Evolutionary conservation across 306 rosid genomes (phyloP).

Genomic region (Betula pendula): DNA sequence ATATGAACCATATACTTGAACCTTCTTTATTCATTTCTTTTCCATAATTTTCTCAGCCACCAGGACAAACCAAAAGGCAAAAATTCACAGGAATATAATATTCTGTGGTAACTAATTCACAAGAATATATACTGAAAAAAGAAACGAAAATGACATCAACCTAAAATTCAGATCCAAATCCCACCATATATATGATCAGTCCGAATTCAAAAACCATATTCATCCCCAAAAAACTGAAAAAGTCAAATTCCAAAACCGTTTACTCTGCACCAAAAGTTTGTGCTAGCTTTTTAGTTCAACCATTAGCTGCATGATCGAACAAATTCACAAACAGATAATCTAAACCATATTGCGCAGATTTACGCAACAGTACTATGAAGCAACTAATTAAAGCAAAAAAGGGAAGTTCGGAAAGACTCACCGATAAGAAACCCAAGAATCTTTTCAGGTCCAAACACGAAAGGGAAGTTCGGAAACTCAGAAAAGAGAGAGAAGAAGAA

Average conservation of each 20-base stretch:
- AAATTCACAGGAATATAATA: conserved; percentile 26
- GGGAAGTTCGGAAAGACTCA: conserved; percentile 38
- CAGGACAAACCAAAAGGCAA: conserved; percentile 15
- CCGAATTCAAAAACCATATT: conserved; percentile 39
- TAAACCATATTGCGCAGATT: conserved; percentile 22
- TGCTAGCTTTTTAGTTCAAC: not conserved
- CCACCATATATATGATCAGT: conserved; percentile 29
- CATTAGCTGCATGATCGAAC: conserved; percentile 1
- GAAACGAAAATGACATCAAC: conserved; percentile 23
- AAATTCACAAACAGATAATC: conserved; percentile 5
- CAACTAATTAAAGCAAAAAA: conserved; percentile 1
- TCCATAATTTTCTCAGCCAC: conserved; percentile 9
- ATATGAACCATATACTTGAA: conserved; percentile 19
- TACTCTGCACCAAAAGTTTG: conserved; percentile 14
- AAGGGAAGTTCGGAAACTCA: conserved; percentile 20
- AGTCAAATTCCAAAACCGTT: conserved; percentile 43
- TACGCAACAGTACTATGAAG: conserved; percentile 13
- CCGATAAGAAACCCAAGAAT: conserved; percentile 36
- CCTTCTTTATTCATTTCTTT: not conserved
- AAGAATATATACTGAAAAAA: conserved; percentile 16
- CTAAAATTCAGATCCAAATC: conserved; percentile 24
- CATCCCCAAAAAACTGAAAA: not conserved
- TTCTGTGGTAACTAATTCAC: conserved; percentile 16
- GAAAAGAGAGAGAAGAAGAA: conserved; percentile 31
- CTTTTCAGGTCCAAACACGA: conserved; percentile 6